These are phyloP conservation scores for Penicillium capsulatum DNA, from an alignment of 2,329 filamentous ascomycete species.

Conservation along the genomic window DNA sequence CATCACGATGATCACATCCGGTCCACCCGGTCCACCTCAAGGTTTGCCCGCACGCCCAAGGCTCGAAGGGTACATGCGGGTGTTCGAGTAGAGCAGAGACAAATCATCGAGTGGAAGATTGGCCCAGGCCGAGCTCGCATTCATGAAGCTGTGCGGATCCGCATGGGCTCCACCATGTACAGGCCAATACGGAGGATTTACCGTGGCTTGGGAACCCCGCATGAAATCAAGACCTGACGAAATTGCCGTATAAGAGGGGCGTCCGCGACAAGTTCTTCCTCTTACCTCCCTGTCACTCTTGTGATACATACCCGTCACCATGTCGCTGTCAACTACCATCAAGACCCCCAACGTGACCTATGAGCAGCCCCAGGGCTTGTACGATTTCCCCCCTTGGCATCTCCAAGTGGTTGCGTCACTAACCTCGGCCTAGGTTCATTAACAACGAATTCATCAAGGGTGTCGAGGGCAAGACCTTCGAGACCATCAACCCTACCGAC, in stretches of 20 bases:
- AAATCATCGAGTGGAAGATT: too few species aligned
- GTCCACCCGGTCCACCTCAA: constrained; percentile 8
- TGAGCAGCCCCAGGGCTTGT: constrained; percentile 42
- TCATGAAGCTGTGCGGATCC: too few species aligned
- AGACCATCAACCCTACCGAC: constrained; percentile 82
- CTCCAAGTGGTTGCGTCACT: background rate
- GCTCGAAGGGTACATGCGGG: too few species aligned
- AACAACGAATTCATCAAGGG: constrained; percentile 62
- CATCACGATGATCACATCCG: constrained; percentile 18
- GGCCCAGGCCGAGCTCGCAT: too few species aligned
- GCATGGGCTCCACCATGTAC: too few species aligned
- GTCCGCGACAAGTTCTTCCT: background rate
- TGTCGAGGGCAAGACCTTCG: constrained; percentile 83
- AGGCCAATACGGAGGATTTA: too few species aligned
- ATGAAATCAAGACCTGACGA: background rate
- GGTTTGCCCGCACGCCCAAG: background rate
- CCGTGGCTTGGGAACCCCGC: constrained; percentile 5
- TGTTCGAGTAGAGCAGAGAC: too few species aligned
- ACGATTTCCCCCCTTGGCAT: constrained; percentile 11
- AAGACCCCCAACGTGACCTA: constrained; percentile 40
- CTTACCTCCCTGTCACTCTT: constrained; percentile 1
- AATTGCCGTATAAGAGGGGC: constrained; percentile 5
- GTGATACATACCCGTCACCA: constrained; percentile 21
- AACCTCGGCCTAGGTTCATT: constrained; percentile 47
- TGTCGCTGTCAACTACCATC: constrained; percentile 40